Evolutionary conservation across 2,329 filamentous ascomycete genomes (phyloP), one percentile per base, ranked within the genome.

Genomic region (Neodidymelliopsis sp.): DNA sequence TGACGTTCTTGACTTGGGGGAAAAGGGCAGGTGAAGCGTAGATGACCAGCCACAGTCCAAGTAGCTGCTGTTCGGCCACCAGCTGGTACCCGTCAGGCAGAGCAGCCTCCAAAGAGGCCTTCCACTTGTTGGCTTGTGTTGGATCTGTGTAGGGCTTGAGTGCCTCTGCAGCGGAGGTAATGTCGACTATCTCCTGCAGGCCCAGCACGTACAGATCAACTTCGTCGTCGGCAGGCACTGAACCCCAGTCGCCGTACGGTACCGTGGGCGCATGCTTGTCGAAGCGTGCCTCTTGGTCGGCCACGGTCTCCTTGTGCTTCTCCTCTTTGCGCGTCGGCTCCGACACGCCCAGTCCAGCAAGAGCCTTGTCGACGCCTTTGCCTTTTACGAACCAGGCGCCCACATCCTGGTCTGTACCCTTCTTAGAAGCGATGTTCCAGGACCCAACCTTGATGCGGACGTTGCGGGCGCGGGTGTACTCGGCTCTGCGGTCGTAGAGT

Each of bases 391-490:
- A 97, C 94, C 94, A 99, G 23, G 83, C 84, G 6, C 85, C 88
- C 4, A 99, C 77, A 67, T 97, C 94, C 59, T 90, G 89, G 71
- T 96, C 91, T 0, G 91, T 91, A 18, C 89, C 91, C 10, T 89
- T 85, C 57, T 89, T 86, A 1, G 88, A 86, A 4, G 91, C 94
- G 12, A 96, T 90, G 73, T 99, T 99, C 94, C 94, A 99, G 0
- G 90, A 88, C 30, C 93, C 94, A 40, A 99, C 82, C 74, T 97
- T 97, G 72, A 99, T 83, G 57, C 86, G 87, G 60, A 96, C 84
- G 39, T 82, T 82, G 69, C 86, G 86, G 31, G 86, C 83, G 27
- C 86, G 84, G 19, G 88, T 87, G 70, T 92, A 99, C 71, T 97
- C 92, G 37, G 83, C 76, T 63, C 86, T 84, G 43, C 94, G 84